Conservation (phyloP, 2,329 filamentous ascomycete genomes). For the Colletotrichum falcatum region DNA sequence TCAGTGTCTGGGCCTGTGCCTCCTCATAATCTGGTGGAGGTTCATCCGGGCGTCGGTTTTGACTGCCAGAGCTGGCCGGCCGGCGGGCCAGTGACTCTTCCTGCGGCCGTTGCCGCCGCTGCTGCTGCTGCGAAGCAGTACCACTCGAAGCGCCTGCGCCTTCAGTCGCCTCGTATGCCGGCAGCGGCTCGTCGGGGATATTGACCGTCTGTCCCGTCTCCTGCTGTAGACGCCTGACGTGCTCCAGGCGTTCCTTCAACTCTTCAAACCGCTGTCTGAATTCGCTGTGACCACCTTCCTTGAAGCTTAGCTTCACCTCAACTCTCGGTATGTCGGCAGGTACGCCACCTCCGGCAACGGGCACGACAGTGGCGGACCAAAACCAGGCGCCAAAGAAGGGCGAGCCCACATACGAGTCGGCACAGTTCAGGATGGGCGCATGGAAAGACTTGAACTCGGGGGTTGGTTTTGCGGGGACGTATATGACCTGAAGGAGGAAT, state of each 20-base stretch:
- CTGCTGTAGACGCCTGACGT: constrained; percentile 80
- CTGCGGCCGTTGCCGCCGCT: constrained; percentile 32
- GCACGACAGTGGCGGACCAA: constrained; percentile 84
- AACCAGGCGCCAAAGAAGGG: constrained; percentile 95
- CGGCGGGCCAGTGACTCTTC: constrained; percentile 47
- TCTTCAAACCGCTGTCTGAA: constrained; percentile 86
- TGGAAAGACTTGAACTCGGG: constrained; percentile 86
- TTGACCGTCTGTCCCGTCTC: constrained; percentile 73
- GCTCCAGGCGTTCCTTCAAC: constrained; percentile 84
- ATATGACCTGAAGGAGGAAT: constrained; percentile 75
- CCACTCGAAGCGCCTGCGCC: constrained; percentile 48
- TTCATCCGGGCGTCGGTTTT: constrained; percentile 69
- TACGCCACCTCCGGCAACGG: constrained; percentile 86
- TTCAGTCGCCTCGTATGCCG: constrained; percentile 80
- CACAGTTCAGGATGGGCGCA: constrained; percentile 85
- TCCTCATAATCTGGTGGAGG: constrained; percentile 94
- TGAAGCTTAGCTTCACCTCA: constrained; percentile 89
- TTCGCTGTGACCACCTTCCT: constrained; percentile 94
- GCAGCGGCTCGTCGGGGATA: constrained; percentile 87
- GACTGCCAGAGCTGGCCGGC: constrained; percentile 53
- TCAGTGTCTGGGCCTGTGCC: constrained; percentile 78
- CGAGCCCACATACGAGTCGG: constrained; percentile 86
- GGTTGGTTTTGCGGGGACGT: constrained; percentile 80
- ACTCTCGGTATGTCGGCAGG: constrained; percentile 78
- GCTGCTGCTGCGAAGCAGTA: constrained; percentile 46